phyloP scores from a whole-genome alignment of 2,329 filamentous ascomycete species.

The Aspergillus ustus region DNA sequence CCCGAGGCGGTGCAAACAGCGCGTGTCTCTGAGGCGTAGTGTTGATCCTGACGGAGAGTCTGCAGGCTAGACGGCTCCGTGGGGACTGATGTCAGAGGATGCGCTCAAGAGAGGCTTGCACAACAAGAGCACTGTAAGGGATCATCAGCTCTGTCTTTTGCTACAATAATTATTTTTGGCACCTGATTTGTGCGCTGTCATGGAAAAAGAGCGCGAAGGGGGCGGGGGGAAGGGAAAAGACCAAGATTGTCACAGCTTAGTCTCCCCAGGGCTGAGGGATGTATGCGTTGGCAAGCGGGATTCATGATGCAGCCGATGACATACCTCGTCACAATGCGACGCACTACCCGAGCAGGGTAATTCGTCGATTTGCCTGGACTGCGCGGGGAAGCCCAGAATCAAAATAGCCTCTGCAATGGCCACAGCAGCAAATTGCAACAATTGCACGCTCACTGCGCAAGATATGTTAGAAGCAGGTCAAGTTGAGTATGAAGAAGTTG shows the following conservation, averaged over 20 bases:
- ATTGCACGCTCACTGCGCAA: slow-evolving; percentile 17
- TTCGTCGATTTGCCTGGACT: slow-evolving; percentile 20
- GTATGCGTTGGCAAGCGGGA: slow-evolving; percentile 48
- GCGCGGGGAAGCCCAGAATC: slow-evolving; percentile 19
- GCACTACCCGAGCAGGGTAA: slow-evolving; percentile 29
- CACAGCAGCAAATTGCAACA: slow-evolving; percentile 13
- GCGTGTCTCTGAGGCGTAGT: slow-evolving; percentile 22
- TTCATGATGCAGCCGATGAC: slow-evolving; percentile 39
- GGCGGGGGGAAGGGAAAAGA: slow-evolving; percentile 23
- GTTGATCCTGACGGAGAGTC: slow-evolving; percentile 22
- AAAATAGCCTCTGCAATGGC: slow-evolving; percentile 7
- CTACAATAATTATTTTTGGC: slow-evolving; percentile 22
- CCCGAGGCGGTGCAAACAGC: slow-evolving; percentile 38
- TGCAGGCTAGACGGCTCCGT: slow-evolving; percentile 24
- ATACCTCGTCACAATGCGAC: slow-evolving; percentile 43
- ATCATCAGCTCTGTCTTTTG: slow-evolving; percentile 30
- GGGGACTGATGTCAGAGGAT: slow-evolving; percentile 34
- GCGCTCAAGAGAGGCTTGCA: slow-evolving; percentile 25
- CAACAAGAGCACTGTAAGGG: slow-evolving; percentile 29
- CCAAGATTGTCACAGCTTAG: slow-evolving; percentile 34
- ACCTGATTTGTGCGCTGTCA: slow-evolving; percentile 35
- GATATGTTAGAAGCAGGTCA: slow-evolving; percentile 21
- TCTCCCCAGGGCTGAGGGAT: slow-evolving; percentile 35
- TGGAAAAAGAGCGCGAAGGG: slow-evolving; percentile 20
- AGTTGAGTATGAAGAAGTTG: slow-evolving; percentile 23